Conservation (phyloP, 805 yeast genomes). For the Saturnispora silvae region DNA sequence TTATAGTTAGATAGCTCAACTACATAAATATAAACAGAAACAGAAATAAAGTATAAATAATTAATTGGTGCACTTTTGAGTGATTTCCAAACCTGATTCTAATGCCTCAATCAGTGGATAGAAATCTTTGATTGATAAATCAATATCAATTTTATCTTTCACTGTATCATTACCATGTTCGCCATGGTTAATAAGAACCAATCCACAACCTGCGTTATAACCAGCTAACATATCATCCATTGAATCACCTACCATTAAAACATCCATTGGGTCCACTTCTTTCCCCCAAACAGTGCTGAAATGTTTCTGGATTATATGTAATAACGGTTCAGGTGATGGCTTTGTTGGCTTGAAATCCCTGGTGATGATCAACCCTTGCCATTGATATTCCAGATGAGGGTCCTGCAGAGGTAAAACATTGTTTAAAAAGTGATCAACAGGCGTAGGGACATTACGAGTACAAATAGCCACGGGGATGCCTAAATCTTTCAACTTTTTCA, state of each 20-base stretch:
- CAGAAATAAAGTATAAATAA: neutral
- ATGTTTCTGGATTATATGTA: constrained; percentile 38
- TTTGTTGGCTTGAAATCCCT: constrained; percentile 59
- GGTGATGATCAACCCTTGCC: constrained; percentile 41
- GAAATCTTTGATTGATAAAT: constrained; percentile 27
- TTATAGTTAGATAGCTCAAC: constrained; percentile 27
- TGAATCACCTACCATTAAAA: constrained; percentile 69
- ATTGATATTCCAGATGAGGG: neutral
- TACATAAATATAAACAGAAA: neutral
- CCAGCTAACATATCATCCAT: constrained; percentile 61
- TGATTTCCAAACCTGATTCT: too few species aligned
- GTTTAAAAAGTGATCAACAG: constrained; percentile 42
- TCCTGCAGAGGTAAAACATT: constrained; percentile 30
- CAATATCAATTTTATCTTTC: constrained; percentile 9
- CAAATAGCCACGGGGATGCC: constrained; percentile 43
- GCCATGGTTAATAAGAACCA: constrained; percentile 43
- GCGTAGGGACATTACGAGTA: constrained; percentile 46
- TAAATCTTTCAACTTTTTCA: constrained; percentile 21
- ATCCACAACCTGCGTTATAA: constrained; percentile 47
- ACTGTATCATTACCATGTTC: constrained; percentile 34
- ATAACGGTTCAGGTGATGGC: constrained; percentile 54
- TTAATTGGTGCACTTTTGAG: neutral
- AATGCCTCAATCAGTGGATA: constrained; percentile 29
- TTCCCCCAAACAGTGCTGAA: constrained; percentile 10
- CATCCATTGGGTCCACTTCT: constrained; percentile 29